Evolutionary conservation across 2,329 filamentous ascomycete genomes (phyloP).

Genomic region (Xylariales sp.): DNA sequence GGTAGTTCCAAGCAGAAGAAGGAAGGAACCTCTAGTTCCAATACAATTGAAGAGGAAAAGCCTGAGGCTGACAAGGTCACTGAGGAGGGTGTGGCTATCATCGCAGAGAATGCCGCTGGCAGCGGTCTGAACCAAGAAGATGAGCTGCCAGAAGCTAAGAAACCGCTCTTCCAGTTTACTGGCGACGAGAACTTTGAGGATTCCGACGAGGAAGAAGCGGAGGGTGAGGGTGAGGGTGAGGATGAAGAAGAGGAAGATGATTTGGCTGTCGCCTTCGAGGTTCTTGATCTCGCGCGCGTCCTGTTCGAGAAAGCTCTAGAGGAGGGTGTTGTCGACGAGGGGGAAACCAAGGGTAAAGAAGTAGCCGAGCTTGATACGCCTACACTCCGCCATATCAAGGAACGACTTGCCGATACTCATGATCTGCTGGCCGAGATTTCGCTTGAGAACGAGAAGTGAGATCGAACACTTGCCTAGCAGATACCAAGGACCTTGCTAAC

Average conservation of each 20-base stretch:
- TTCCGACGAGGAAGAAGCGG: slow-evolving; percentile 68
- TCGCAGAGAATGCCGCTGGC: slow-evolving; percentile 37
- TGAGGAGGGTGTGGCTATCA: slow-evolving; percentile 40
- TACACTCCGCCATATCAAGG: slow-evolving; percentile 61
- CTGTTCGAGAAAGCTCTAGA: slow-evolving; percentile 56
- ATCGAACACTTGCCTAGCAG: not conserved
- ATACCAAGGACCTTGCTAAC: slow-evolving; percentile 5
- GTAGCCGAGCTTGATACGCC: slow-evolving; percentile 34
- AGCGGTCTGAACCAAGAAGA: slow-evolving; percentile 31
- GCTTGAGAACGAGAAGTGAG: slow-evolving; percentile 83
- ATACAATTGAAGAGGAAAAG: slow-evolving; percentile 29
- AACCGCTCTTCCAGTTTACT: slow-evolving; percentile 84
- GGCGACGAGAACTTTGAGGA: slow-evolving; percentile 93
- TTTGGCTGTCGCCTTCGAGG: slow-evolving; percentile 74
- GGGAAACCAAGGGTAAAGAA: slow-evolving; percentile 40
- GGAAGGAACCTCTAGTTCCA: slow-evolving; percentile 30
- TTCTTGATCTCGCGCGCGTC: slow-evolving; percentile 75
- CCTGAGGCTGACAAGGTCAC: slow-evolving; percentile 36
- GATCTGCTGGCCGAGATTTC: slow-evolving; percentile 94
- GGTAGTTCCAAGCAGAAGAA: slow-evolving; percentile 34
- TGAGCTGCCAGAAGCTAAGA: slow-evolving; percentile 47
- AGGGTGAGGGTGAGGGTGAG: slow-evolving; percentile 33
- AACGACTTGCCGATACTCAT: slow-evolving; percentile 87
- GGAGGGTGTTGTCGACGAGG: slow-evolving; percentile 28
- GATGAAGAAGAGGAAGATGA: slow-evolving; percentile 63